Percentiles rank a stretch among this genome's conserved stretches.
phyloP scores from a whole-genome alignment of 345 rosid species.

The Eucalyptus rudis region DNA sequence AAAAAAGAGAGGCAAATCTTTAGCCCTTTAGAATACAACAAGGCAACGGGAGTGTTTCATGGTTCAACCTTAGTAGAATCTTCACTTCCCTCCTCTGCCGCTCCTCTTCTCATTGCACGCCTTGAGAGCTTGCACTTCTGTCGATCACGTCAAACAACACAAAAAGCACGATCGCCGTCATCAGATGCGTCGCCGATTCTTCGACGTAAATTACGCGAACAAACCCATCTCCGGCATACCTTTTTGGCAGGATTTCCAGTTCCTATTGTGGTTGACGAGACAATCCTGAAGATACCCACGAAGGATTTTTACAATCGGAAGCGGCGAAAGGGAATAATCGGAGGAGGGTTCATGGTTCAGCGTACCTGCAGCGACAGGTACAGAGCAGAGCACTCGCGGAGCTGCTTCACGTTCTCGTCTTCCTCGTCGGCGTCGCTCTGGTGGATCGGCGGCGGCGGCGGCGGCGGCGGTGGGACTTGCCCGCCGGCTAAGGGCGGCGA shows the following conservation, averaged over 20 bases:
- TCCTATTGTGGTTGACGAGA: slow-evolving; percentile 51
- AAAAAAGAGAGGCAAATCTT: background rate
- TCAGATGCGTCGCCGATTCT: background rate
- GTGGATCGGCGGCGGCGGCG: slow-evolving; percentile 13
- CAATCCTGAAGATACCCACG: slow-evolving; percentile 41
- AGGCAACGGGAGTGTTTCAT: background rate
- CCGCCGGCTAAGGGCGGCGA: background rate
- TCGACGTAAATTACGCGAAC: background rate
- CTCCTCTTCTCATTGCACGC: slow-evolving; percentile 39
- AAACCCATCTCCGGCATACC: slow-evolving; percentile 17
- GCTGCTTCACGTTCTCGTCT: slow-evolving; percentile 86
- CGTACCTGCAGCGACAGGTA: slow-evolving; percentile 62
- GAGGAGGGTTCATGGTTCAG: background rate
- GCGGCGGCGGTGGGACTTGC: background rate
- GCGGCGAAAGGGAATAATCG: background rate
- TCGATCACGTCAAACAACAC: background rate
- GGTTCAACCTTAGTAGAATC: background rate
- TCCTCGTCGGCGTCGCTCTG: slow-evolving; percentile 65
- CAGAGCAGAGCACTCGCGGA: slow-evolving; percentile 61
- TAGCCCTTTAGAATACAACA: background rate
- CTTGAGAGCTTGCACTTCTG: slow-evolving; percentile 60
- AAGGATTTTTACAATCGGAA: background rate
- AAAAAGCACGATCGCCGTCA: background rate
- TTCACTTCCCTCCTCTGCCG: slow-evolving; percentile 8
- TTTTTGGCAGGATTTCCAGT: slow-evolving; percentile 84